A percentile compares a stretch with the other conserved stretches of the same genome.
These are phyloP conservation scores for Stemphylium vesicarium DNA, from an alignment of 2,329 filamentous ascomycete genomes.

Conservation along the genomic window DNA sequence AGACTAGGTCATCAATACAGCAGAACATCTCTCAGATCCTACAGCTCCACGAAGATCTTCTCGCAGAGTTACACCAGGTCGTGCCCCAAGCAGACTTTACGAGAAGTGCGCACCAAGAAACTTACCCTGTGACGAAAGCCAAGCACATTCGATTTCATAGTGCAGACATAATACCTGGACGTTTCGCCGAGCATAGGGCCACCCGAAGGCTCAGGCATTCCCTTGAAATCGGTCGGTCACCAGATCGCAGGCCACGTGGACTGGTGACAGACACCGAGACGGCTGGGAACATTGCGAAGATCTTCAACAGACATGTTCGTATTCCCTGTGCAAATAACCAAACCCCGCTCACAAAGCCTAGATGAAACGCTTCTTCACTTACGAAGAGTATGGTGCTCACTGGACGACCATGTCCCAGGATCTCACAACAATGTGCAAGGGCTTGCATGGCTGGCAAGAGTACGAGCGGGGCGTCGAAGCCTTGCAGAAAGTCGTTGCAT, in stretches of 20 bases:
- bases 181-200: constrained; percentile 43
- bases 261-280: constrained; percentile 60
- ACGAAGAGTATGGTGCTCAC: constrained; percentile 90
- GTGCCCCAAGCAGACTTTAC: constrained; percentile 69
- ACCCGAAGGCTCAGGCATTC: constrained; percentile 52
- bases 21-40: constrained; percentile 80
- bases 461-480: constrained; percentile 88
- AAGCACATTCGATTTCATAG: constrained; percentile 58
- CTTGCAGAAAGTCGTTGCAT: constrained; percentile 75
- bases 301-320: constrained; percentile 61
- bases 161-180: constrained; percentile 53
- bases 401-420: constrained; percentile 87
- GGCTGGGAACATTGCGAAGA: constrained; percentile 59
- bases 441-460: constrained; percentile 74
- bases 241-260: constrained; percentile 45
- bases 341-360: constrained; percentile 49
- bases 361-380: constrained; percentile 83
- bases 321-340: constrained; percentile 3
- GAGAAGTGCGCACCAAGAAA: constrained; percentile 42
- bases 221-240: constrained; percentile 53
- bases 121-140: constrained; percentile 42
- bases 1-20: constrained; percentile 75
- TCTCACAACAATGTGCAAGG: constrained; percentile 70
- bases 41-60: constrained; percentile 80
- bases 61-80: constrained; percentile 73